phyloP scores from a whole-genome alignment of 2,329 filamentous ascomycete genomes.

The Penicillium glabrum region DNA sequence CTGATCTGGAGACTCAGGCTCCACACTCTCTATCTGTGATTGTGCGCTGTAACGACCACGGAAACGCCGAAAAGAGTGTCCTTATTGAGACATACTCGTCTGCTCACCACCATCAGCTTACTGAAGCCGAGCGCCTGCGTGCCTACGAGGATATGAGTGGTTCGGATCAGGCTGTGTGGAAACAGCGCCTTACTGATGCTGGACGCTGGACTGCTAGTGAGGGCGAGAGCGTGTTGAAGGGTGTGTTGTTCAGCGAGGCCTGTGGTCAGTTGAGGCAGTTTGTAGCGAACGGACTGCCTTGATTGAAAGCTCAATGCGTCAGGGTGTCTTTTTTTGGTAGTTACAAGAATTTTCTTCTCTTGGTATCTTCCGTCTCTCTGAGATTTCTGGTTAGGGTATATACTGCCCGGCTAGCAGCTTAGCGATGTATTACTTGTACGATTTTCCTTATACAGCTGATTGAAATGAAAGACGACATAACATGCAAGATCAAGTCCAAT shows the following conservation, averaged over 20 bases:
- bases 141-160: constrained; percentile 70
- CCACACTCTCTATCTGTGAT: constrained; percentile 22
- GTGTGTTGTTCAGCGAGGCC: constrained; percentile 74
- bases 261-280: constrained; percentile 16
- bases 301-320: background rate
- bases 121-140: constrained; percentile 20
- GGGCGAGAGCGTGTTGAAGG: constrained; percentile 73
- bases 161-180: constrained; percentile 68
- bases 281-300: constrained; percentile 19
- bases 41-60: constrained; percentile 20
- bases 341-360: background rate
- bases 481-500: background rate
- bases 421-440: background rate
- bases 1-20: constrained; percentile 11
- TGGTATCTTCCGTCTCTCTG: background rate
- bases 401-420: background rate
- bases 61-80: constrained; percentile 21
- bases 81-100: constrained; percentile 22
- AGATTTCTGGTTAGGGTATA: background rate
- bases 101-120: background rate
- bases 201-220: constrained; percentile 79
- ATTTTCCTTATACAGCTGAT: background rate
- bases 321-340: background rate
- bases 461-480: background rate
- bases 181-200: constrained; percentile 63